Evolutionary conservation across 2,329 filamentous ascomycete species (phyloP), one percentile per base, ranked within the genome.

Genomic region (Coccinonectria pachysandricola): DNA sequence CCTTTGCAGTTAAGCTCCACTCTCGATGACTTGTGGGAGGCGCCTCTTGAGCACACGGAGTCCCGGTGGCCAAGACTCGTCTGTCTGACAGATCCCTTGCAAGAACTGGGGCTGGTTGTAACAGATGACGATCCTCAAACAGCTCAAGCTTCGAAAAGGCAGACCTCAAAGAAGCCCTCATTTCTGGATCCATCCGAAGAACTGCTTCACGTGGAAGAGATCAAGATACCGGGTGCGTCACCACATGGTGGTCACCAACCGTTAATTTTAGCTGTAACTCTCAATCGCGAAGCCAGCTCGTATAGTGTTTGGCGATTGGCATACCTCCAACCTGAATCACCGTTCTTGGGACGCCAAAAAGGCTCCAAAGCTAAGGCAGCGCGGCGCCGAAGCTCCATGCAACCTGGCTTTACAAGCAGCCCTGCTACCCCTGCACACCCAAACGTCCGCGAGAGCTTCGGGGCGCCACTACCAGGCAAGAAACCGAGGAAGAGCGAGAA

Each of bases 231-330:
- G n/a, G 60, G 61, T 25, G 42, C 43, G 14, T 37, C 49, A 48
- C 28, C 42, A 38, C 30, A 48, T 41, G 17, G 46, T 41, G 12
- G 58, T 23, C 58, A 61, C 27, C 58, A 65, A 15, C 64, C 65
- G 11, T 57, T 95, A 14, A 69, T 81, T 8, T 60, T 96, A 30
- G 77, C 84, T 8, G 71, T 95, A 26, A 95, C 88, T 1, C 64
- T 79, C 35, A 94, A 95, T 47, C 62, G 75, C 28, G 78, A 84
- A 39, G 74, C 74, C 3, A 79, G 75, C 40, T 69, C 76, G 43
- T 86, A 92, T 49, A 91, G 78, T 3, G 65, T 96, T 23, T 96
- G 88, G 88, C 78, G 76, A 32, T 69, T 87, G 27, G 70, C 75
- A 22, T 93, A 93, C 49, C 62, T 86, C 27, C 69, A 79, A 15